Base-by-base conservation (phyloP, 108 stramenopile genomes). In the Phaeodactylum tricornutum region DNA sequence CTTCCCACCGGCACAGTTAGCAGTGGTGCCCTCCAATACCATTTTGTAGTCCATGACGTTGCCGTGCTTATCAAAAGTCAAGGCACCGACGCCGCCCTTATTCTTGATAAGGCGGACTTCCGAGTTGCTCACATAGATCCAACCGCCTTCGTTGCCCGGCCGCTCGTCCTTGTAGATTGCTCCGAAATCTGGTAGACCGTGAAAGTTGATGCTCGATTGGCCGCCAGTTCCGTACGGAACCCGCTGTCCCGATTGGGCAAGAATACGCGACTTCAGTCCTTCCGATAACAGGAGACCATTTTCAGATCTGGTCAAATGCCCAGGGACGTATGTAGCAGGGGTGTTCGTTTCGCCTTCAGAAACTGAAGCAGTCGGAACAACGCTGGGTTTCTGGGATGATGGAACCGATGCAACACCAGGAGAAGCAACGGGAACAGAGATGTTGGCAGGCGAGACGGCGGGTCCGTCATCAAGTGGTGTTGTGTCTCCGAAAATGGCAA, bases 61-160 rank as follows among this genome's bases (percentile, higher is more conserved):
- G 6, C 64, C 63, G 14, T 62, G 39, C 23, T 24, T 9, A 37
- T 73, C 49, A 23, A 77, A 72, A 8, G 47, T 40, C 6, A 73
- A 27, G 6, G 57, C 62, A 16, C 69, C 68, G 1, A 73, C 76
- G 0, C 74, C 66, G 12, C 71, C 73, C n/a, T 1, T 37, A 36
- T 49, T 45, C 4, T 45, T 3, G 9, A 27, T 21, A n/a, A 27
- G 24, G 5, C 33, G 11, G 4, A 46, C 37, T 50, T 80, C 78
- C 8, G 71, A 66, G 52, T 80, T 80, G 53, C 71, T 70, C 4
- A 72, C 52, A 39, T 81, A 81, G 32, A 66, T 52, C 74, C 74
- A 79, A 1, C 69, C 69, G 17, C 74, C 74, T 9, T 34, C 31
- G 36, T 49, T 65, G 16, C 34, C 27, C 5, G 27, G 24, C 2